Conservation (phyloP, 495 filamentous ascomycete species). For the Cairneyella variabilis region DNA sequence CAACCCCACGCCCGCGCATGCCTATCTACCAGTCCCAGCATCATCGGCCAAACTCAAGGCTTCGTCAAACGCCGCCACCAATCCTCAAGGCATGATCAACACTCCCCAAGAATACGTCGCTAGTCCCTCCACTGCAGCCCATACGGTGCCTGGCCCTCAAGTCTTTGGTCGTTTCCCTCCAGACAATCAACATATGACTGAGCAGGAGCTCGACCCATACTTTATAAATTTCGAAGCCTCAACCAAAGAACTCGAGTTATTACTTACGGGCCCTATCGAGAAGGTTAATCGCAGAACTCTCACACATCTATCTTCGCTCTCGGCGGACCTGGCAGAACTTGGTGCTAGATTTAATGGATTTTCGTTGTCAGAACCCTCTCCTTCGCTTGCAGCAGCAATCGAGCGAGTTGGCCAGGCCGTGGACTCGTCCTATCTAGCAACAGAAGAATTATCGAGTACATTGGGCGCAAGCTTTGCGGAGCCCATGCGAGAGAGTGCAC, state of each 20-base stretch:
- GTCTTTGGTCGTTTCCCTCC: conserved; percentile 81
- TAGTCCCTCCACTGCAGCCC: conserved; percentile 49
- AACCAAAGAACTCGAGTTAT: conserved; percentile 79
- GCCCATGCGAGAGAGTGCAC: conserved; percentile 93
- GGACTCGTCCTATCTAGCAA: conserved; percentile 93
- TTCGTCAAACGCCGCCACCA: conserved; percentile 40
- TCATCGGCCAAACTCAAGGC: conserved; percentile 80
- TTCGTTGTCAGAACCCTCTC: conserved; percentile 84
- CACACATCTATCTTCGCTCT: conserved; percentile 73
- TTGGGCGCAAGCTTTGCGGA: conserved; percentile 90
- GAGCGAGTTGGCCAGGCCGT: conserved; percentile 93
- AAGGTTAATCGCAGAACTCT: conserved; percentile 91
- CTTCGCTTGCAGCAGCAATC: conserved; percentile 85
- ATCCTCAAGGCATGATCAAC: conserved; percentile 45
- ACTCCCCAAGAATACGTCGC: conserved; percentile 31
- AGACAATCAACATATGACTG: conserved; percentile 65
- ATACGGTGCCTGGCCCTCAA: conserved; percentile 58
- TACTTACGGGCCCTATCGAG: conserved; percentile 89
- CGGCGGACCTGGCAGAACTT: conserved; percentile 86
- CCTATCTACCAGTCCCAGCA: conserved; percentile 81
- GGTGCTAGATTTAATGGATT: conserved; percentile 97
- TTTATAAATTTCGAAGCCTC: conserved; percentile 87
- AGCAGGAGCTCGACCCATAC: conserved; percentile 91
- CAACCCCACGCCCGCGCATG: conserved; percentile 84
- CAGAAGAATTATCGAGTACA: conserved; percentile 79